Evolutionary conservation across 1,139 yeast genomes (phyloP).

Genomic region (Candida albicans): DNA sequence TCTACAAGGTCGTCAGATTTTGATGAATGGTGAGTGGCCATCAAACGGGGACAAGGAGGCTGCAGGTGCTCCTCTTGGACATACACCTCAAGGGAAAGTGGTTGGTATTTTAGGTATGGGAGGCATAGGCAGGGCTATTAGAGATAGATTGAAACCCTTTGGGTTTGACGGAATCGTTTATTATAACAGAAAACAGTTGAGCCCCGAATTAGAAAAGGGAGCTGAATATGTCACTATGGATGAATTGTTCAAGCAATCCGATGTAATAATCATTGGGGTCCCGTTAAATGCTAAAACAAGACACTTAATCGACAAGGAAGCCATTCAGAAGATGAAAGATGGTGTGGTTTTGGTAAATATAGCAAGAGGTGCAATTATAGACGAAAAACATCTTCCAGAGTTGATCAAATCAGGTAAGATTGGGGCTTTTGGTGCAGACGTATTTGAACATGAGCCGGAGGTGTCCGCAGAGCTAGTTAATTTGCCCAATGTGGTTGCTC

Average conservation of each 20-base stretch:
- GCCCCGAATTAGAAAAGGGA: conserved; percentile 54
- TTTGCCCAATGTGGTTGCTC: conserved; percentile 57
- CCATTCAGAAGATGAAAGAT: conserved; percentile 56
- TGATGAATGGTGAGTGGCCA: conserved; percentile 59
- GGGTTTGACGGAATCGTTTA: conserved; percentile 60
- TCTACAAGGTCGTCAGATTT: conserved; percentile 37
- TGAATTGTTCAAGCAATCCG: conserved; percentile 51
- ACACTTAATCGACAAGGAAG: conserved; percentile 54
- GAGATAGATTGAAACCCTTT: conserved; percentile 61
- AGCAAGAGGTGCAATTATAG: conserved; percentile 74
- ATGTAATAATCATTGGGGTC: conserved; percentile 58
- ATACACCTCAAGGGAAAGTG: conserved; percentile 58
- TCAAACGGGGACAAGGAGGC: conserved; percentile 19
- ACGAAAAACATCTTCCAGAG: conserved; percentile 59
- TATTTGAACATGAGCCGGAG: conserved; percentile 77
- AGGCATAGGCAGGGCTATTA: conserved; percentile 69
- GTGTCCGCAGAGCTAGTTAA: conserved; percentile 55
- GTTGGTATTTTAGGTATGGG: conserved; percentile 76
- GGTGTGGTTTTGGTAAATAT: conserved; percentile 68
- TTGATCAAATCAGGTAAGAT: conserved; percentile 69
- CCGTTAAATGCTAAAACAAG: conserved; percentile 58
- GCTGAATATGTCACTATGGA: conserved; percentile 58
- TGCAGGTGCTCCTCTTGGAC: conserved; percentile 28
- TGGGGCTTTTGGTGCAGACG: conserved; percentile 75
- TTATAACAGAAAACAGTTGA: conserved; percentile 54